phyloP scores from a whole-genome alignment of 2,329 filamentous ascomycete species.

The Uncinocarpus reesii region DNA sequence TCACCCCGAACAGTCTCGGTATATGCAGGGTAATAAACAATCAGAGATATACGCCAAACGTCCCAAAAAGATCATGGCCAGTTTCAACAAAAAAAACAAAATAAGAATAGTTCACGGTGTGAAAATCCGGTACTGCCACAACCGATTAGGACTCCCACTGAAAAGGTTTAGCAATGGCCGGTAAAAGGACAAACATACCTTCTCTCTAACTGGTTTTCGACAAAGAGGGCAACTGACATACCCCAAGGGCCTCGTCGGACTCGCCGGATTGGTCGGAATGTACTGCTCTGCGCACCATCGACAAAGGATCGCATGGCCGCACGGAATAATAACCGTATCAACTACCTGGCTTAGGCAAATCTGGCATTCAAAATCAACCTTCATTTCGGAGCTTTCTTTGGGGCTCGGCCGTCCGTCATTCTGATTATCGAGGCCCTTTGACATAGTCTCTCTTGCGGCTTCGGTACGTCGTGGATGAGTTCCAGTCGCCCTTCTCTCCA shows the following conservation, averaged over 20 bases:
- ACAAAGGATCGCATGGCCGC: conserved; percentile 47
- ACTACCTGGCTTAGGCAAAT: conserved; percentile 45
- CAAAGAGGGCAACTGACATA: conserved; percentile 24
- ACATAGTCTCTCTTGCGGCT: not conserved
- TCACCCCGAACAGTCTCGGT: too few relatives aligned
- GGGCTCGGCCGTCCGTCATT: conserved; percentile 40
- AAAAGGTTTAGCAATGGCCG: not conserved
- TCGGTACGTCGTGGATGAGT: not conserved
- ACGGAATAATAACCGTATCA: conserved; percentile 44
- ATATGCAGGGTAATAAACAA: conserved; percentile 3
- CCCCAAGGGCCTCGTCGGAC: conserved; percentile 14
- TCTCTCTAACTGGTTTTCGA: conserved; percentile 22
- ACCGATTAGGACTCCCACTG: not conserved
- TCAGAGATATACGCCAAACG: not conserved
- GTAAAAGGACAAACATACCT: conserved; percentile 18
- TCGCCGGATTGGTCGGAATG: conserved; percentile 34
- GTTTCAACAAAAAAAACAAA: not conserved
- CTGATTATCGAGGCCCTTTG: conserved; percentile 5
- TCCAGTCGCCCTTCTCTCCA: not conserved
- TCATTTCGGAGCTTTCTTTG: conserved; percentile 42
- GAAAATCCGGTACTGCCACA: conserved; percentile 4
- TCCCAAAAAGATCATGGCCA: not conserved
- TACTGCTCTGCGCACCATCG: conserved; percentile 46
- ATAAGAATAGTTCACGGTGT: not conserved
- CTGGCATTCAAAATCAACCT: conserved; percentile 42